phyloP scores from a whole-genome alignment of 352 stramenopile genomes.

The Phytophthora pseudosyringae region DNA sequence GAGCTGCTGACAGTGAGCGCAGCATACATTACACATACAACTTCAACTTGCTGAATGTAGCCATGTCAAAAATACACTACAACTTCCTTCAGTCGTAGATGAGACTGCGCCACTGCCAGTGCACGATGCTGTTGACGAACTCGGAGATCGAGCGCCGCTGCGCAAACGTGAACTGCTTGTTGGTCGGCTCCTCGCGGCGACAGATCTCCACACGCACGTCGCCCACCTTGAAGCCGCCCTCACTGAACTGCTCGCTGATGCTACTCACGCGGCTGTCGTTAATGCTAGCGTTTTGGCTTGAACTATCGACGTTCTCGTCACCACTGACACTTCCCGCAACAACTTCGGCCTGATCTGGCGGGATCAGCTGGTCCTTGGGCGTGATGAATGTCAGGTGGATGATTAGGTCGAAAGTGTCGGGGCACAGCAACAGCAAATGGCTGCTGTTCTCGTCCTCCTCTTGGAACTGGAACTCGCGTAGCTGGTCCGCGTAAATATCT shows the following conservation, averaged over 20 bases:
- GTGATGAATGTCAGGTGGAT: constrained; percentile 85
- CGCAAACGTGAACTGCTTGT: constrained; percentile 80
- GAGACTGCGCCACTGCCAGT: constrained; percentile 89
- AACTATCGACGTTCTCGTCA: constrained; percentile 28
- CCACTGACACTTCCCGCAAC: constrained; percentile 16
- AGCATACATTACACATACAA: constrained; percentile 26
- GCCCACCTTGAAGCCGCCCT: constrained; percentile 41
- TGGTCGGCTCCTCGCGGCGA: constrained; percentile 78
- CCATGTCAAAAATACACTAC: constrained; percentile 14
- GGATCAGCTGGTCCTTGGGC: constrained; percentile 29
- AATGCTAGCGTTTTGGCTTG: constrained; percentile 29
- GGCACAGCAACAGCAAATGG: constrained; percentile 83
- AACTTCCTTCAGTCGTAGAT: constrained; percentile 76
- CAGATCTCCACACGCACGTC: constrained; percentile 82
- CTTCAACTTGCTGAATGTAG: constrained; percentile 36
- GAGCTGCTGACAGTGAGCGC: not conserved
- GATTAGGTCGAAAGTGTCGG: constrained; percentile 85
- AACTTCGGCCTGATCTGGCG: constrained; percentile 6
- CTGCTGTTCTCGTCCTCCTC: constrained; percentile 71
- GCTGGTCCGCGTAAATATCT: constrained; percentile 77
- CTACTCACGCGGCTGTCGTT: constrained; percentile 25
- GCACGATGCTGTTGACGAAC: constrained; percentile 89
- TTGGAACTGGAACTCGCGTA: constrained; percentile 89
- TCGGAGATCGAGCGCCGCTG: constrained; percentile 85
- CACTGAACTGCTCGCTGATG: constrained; percentile 28